A percentile compares a stretch with the other conserved stretches of the same genome.
phyloP scores from a whole-genome alignment of 2,329 filamentous ascomycete species.

The Fusarium falciforme region DNA sequence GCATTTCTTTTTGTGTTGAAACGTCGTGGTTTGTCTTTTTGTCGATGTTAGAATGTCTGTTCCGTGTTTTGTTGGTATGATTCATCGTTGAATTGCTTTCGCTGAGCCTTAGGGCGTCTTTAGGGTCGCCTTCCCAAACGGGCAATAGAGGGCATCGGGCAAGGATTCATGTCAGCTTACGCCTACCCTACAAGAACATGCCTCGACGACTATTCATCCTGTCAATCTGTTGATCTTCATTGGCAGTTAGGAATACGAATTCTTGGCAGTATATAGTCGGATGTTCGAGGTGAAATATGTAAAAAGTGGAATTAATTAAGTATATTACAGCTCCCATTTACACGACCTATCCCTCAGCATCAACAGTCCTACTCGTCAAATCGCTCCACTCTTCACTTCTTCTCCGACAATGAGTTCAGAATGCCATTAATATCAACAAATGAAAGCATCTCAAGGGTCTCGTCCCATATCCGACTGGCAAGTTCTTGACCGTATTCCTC shows the following conservation, averaged over 20 bases:
- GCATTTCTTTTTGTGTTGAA: neutral
- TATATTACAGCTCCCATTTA: neutral
- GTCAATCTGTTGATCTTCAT: neutral
- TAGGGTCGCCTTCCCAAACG: neutral
- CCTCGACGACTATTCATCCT: neutral
- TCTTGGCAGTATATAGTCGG: neutral
- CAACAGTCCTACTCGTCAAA: neutral
- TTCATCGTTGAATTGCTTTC: neutral
- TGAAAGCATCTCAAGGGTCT: constrained; percentile 51
- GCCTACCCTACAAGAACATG: neutral
- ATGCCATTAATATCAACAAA: constrained; percentile 45
- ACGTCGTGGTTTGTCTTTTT: neutral
- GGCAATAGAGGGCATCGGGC: neutral
- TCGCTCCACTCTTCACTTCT: neutral
- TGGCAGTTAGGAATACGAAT: neutral
- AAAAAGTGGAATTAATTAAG: neutral
- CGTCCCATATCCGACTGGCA: constrained; percentile 53
- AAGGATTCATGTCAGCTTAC: neutral
- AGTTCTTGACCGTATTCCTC: constrained; percentile 48
- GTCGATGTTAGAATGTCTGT: neutral
- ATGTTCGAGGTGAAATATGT: too few species aligned
- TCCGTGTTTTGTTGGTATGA: neutral
- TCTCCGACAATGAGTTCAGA: constrained; percentile 17
- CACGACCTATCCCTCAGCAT: neutral
- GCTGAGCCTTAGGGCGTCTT: neutral